Evolutionary conservation across 805 yeast genomes (phyloP), one percentile per base, ranked within the genome.

Genomic region (Kluyveromyces starmeri): DNA sequence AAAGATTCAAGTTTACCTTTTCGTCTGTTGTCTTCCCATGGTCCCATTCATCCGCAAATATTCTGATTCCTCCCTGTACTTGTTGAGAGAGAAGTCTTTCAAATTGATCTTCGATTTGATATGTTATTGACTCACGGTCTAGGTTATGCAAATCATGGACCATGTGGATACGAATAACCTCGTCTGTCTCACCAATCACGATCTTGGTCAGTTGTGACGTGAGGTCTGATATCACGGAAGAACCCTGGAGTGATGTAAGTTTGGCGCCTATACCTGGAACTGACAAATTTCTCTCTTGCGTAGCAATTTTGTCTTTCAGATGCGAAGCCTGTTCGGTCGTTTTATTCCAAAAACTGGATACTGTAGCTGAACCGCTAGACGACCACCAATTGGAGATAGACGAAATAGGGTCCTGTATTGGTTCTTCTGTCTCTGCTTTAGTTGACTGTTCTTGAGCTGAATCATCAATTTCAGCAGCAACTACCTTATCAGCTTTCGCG

Each of bases 311-410:
- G n/a, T 50, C 45, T 26, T 64, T 61, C 18, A 70, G 62, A 23
- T 62, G 58, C 31, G 62, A 55, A 2, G 69, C 68, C 33, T 63
- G 65, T 28, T 59, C 59, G 4, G 78, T 59, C 15, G 85, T 78
- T 32, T 53, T 56, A 8, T 75, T 82, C 85, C 86, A 80, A 10
- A 82, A 44, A 5, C 76, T 75, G 4, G 71, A 67, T 2, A 79
- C 84, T 18, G 74, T 73, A 2, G 70, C 64, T 2, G 85, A 74
- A 0, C 88, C 88, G 28, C 75, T 75, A 1, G 66, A 65, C 3
- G 73, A 70, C 85, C 86, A 80, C 92, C 94, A 82, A 24, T 67
- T 73, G 4, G 85, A 67, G 32, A 81, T 59, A 2, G 83, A 69
- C 0, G 77, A 65, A 23, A 80, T 68, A 11, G 88, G 85, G 47